phyloP scores from a whole-genome alignment of 805 yeast genomes.

The Wickerhamiella shivajii region DNA sequence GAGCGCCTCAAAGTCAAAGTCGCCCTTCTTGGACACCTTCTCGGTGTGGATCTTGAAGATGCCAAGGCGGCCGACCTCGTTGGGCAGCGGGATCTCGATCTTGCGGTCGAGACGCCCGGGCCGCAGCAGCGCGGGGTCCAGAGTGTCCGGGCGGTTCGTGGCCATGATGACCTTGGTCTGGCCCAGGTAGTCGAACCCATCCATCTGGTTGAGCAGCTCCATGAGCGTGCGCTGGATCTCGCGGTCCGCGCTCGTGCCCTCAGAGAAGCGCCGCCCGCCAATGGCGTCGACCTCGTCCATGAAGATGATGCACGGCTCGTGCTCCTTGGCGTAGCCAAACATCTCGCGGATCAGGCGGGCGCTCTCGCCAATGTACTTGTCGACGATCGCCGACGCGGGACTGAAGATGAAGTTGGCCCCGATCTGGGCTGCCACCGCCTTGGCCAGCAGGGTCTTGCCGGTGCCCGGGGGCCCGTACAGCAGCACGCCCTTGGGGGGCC shows the following conservation, averaged over 20 bases:
- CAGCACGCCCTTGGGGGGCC: slow-evolving; percentile 96
- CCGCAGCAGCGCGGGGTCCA: slow-evolving; percentile 92
- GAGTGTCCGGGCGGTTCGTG: slow-evolving; percentile 95
- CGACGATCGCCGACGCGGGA: slow-evolving; percentile 97
- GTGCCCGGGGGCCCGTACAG: slow-evolving; percentile 98
- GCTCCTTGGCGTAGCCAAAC: slow-evolving; percentile 96
- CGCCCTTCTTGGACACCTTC: slow-evolving; percentile 79
- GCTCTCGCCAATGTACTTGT: slow-evolving; percentile 94
- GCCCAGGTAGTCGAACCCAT: slow-evolving; percentile 92
- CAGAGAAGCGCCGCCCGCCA: slow-evolving; percentile 95
- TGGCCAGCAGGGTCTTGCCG: slow-evolving; percentile 89
- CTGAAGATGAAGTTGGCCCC: slow-evolving; percentile 96
- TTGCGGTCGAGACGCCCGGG: slow-evolving; percentile 96
- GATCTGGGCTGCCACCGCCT: slow-evolving; percentile 96
- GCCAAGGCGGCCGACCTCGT: slow-evolving; percentile 89
- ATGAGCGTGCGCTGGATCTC: slow-evolving; percentile 95
- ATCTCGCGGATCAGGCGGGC: slow-evolving; percentile 94
- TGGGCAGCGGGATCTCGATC: slow-evolving; percentile 89
- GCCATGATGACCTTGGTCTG: slow-evolving; percentile 98
- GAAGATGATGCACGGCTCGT: slow-evolving; percentile 94
- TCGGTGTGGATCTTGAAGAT: slow-evolving; percentile 86
- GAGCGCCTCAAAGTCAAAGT: slow-evolving; percentile 90
- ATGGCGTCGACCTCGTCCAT: slow-evolving; percentile 99
- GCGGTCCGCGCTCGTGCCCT: slow-evolving; percentile 97
- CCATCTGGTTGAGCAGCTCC: slow-evolving; percentile 97